Base-by-base conservation (phyloP, 805 yeast species). In the Candida coquimbonensis region DNA sequence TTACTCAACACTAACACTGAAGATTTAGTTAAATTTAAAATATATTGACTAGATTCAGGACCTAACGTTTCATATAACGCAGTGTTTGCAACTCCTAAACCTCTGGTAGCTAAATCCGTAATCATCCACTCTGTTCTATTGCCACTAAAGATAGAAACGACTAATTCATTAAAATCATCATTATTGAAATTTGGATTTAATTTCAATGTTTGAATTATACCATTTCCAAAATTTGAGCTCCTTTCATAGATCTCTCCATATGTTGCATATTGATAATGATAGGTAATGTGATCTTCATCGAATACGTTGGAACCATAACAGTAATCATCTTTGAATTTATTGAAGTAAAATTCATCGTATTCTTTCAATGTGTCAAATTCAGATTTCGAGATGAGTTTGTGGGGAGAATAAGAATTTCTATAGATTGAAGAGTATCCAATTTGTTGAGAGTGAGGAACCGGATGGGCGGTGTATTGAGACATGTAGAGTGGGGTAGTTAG, bases 121-220 rank as follows among this genome's bases (percentile, higher is more conserved):
- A 83, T 56, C 32, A 71, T 67, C 90, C 90, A 83, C 61, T 83
- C 85, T 13, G 70, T 62, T 40, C 80, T 65, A 57, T 81, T 81
- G 26, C 68, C 64, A 29, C 83, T 72, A 54, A 75, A 73, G 7
- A 81, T 54, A 3, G 81, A 65, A 27, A 80, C 74, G 33, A 78
- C 64, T 51, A 78, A 78, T 38, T 66, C 64, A 33, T 38, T 27
- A 3, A 33, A 33, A 9, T 33, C 2, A 8, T 25, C 29, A 21
- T 38, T 3, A 17, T 3, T 38, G 11, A 36, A 35, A 7, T 26
- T 34, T n/a, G 50, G 50, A 35, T 49, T 46, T 21, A 45, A 17
- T 25, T 40, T 26, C 26, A 49, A 27, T 1, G 47, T 34, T 5
- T 71, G 59, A 45, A 69, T 55, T 17, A 76, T 48, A 12, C 87